Base-by-base conservation (phyloP, 345 rosid species). In the Ricinus communis region DNA sequence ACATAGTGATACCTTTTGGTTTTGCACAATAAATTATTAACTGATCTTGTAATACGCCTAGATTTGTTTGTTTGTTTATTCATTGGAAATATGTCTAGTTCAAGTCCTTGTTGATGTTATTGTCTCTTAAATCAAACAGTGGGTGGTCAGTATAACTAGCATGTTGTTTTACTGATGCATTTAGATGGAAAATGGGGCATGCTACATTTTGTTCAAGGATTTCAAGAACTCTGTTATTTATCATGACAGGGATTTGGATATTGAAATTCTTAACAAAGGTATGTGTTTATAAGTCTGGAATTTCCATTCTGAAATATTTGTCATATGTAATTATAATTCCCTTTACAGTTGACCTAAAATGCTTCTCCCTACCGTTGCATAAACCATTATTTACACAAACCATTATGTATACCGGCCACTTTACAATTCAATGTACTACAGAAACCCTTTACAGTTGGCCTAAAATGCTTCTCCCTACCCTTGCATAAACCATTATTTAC, bases 181-280 rank as follows among this genome's bases (percentile, higher is more conserved):
- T 62, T 74, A 94, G 98, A 79, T 85, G 68, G 78, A 47, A 73
- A 79, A 72, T 65, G 86, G 74, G 45, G 83, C 83, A 46, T 70
- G 78, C 82, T 94, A 70, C 80, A 72, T 90, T 56, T 72, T 90
- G 65, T 87, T 83, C 40, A 83, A 76, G 80, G 88, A 86, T 79
- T 90, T 87, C 68, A 81, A 47, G 82, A 80, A 76, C 73, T 87
- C 92, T 77, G 31, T 77, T 65, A 70, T 76, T 69, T 86, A 78
- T 79, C 71, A 74, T 61, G 86, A 82, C 62, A 82, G 79, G 73
- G 89, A 77, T 47, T 77, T 85, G 36, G 87, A 91, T 79, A 64
- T 86, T 51, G 86, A 79, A 72, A 72, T 76, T 41, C 81, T 94
- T 71, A 70, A 52, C 47, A 85, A 88, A 90, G 96, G 98, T 94